Percentiles rank a stretch among this genome's conserved stretches.
Conservation (phyloP, 176 grass and related monocot species). For the Avena sativa region DNA sequence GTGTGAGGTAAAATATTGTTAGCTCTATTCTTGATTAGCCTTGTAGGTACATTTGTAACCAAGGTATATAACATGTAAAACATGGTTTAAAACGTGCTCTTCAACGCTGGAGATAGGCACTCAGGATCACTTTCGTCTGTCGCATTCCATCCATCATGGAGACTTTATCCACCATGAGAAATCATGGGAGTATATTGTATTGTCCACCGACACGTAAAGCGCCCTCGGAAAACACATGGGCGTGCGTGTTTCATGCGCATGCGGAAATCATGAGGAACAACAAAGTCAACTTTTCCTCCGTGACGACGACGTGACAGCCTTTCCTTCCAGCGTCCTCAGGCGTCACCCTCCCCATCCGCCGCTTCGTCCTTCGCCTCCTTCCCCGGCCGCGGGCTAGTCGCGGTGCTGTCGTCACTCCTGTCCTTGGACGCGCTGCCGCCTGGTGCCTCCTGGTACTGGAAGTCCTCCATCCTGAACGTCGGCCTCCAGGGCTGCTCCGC, state of each 20-base stretch:
- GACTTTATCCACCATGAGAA: background rate
- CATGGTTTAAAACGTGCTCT: background rate
- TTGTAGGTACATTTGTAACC: too few species aligned
- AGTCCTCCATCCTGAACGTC: conserved; percentile 55
- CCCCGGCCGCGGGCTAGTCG: background rate
- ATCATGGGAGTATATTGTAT: too few species aligned
- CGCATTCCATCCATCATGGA: background rate
- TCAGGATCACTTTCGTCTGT: background rate
- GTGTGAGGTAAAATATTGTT: too few species aligned
- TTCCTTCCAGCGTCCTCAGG: background rate
- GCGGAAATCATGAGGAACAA: background rate
- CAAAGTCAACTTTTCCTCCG: background rate
- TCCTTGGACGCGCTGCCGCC: background rate
- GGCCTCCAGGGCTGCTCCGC: conserved; percentile 37
- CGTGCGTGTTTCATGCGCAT: background rate
- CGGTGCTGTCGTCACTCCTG: background rate
- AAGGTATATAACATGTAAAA: too few species aligned
- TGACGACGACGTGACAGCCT: background rate
- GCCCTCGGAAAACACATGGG: background rate
- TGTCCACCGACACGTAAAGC: background rate
- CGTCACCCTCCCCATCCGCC: background rate
- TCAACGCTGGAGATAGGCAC: background rate
- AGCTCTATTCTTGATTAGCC: too few species aligned
- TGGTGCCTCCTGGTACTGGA: background rate
- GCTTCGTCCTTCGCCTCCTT: background rate